These are phyloP conservation scores for Coffea canephora DNA, from an alignment of 257 asterid species.

Conservation along the genomic window DNA sequence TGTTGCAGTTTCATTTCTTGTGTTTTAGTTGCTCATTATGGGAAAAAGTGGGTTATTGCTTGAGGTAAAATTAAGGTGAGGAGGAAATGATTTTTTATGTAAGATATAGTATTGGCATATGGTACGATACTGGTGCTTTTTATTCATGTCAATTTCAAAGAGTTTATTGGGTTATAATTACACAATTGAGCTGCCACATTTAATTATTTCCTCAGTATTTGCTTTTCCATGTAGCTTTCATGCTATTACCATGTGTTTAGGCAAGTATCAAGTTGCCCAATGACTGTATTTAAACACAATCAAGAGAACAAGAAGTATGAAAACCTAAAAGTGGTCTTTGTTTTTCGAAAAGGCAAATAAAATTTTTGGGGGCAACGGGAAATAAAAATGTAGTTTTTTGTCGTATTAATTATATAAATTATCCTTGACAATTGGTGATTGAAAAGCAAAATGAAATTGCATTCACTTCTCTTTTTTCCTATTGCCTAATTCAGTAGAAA, in stretches of 20 bases:
- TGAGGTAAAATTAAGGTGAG: neutral
- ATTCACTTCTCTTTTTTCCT: no score
- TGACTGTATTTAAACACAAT: no score
- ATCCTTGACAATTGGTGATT: no score
- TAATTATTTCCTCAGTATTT: neutral
- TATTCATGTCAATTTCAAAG: neutral
- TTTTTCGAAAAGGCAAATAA: no score
- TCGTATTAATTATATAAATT: no score
- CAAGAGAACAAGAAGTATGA: no score
- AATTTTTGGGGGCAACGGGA: no score
- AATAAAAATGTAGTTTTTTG: no score
- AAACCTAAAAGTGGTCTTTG: no score
- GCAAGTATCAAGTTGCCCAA: neutral
- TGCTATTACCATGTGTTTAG: neutral
- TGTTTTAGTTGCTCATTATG: neutral
- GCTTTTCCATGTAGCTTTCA: conserved; percentile 6
- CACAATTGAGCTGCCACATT: neutral
- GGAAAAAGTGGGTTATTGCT: neutral
- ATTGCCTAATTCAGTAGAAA: no score
- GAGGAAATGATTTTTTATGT: neutral
- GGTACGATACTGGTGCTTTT: neutral
- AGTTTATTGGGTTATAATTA: neutral
- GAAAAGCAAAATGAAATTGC: no score
- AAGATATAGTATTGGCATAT: no score
- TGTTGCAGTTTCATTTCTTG: neutral